Evolutionary conservation across 1,139 yeast species (phyloP).

Genomic region (Martiniozyma asiatica): DNA sequence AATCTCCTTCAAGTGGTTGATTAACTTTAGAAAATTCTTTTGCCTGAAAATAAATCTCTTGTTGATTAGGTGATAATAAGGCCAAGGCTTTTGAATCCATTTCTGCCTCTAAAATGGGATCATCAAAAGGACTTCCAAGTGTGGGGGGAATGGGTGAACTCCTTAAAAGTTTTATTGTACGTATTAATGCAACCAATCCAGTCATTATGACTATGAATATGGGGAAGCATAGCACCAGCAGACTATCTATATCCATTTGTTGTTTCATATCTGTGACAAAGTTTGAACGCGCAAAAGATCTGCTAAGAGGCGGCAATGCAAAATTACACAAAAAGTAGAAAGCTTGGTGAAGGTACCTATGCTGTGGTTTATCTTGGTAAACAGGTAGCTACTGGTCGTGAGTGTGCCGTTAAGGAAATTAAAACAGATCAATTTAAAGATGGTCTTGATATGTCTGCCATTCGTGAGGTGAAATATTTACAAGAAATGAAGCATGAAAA

Average conservation of each 20-base stretch:
- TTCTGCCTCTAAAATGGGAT: slow-evolving; percentile 34
- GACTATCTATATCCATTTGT: too few species aligned
- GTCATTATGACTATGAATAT: too few species aligned
- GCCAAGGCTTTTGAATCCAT: slow-evolving; percentile 50
- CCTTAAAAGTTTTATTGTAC: too few species aligned
- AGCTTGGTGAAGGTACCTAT: slow-evolving; percentile 98
- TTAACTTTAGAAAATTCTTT: slow-evolving; percentile 43
- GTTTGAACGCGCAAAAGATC: too few species aligned
- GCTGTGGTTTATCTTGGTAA: slow-evolving; percentile 90
- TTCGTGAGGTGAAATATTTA: slow-evolving; percentile 84
- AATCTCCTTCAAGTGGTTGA: slow-evolving; percentile 36
- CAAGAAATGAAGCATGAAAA: slow-evolving; percentile 78
- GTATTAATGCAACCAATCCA: too few species aligned
- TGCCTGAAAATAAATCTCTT: slow-evolving; percentile 68
- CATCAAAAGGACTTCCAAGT: slow-evolving; percentile 1
- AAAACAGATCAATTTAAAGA: slow-evolving; percentile 91
- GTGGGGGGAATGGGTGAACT: too few species aligned
- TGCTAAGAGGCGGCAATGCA: too few species aligned
- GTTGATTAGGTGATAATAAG: slow-evolving; percentile 58
- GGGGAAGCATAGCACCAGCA: too few species aligned
- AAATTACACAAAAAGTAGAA: slow-evolving; percentile 40
- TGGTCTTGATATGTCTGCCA: slow-evolving; percentile 95
- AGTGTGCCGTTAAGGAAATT: slow-evolving; percentile 89
- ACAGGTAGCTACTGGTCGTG: slow-evolving; percentile 42
- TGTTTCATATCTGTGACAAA: too few species aligned